Percentiles rank a stretch among this genome's conserved stretches.
These are phyloP conservation scores for Sarocladium kiliense DNA, from an alignment of 2,329 filamentous ascomycete species.

Conservation along the genomic window DNA sequence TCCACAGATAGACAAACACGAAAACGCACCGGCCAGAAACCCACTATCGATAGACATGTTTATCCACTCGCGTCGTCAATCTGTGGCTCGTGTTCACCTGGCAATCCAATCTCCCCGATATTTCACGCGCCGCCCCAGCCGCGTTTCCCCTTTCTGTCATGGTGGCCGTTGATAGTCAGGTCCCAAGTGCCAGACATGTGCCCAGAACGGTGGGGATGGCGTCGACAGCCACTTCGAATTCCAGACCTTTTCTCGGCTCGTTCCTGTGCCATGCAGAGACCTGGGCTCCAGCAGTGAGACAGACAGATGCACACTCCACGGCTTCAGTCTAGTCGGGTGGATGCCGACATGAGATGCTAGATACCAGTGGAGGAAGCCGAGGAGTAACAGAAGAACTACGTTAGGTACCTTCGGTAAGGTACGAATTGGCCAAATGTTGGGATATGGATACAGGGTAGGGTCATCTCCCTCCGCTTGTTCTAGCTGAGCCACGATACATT, in stretches of 20 bases:
- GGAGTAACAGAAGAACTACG: no score
- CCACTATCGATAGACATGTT: background rate
- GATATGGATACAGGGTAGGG: no score
- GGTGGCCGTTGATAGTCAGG: constrained; percentile 9
- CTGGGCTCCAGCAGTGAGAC: background rate
- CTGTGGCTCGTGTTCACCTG: constrained; percentile 1
- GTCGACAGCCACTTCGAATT: background rate
- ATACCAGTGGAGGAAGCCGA: no score
- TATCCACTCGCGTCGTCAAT: background rate
- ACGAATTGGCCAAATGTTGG: background rate
- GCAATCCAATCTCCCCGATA: constrained; percentile 7
- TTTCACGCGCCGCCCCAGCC: background rate
- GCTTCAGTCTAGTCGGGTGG: background rate
- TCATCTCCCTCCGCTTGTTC: no score
- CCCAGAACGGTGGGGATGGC: background rate
- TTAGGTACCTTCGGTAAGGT: no score
- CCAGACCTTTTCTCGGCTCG: constrained; percentile 6
- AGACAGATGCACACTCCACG: no score
- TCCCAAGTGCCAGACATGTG: constrained; percentile 4
- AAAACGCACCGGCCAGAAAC: background rate
- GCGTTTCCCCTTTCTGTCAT: background rate
- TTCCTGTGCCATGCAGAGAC: background rate
- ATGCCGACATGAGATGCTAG: background rate
- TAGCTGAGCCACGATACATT: no score
- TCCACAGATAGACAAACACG: background rate